Evolutionary conservation across 202 grass and related monocot species (phyloP), one percentile per base, ranked within the genome.

Genomic region (Cymbopogon flexuosus): DNA sequence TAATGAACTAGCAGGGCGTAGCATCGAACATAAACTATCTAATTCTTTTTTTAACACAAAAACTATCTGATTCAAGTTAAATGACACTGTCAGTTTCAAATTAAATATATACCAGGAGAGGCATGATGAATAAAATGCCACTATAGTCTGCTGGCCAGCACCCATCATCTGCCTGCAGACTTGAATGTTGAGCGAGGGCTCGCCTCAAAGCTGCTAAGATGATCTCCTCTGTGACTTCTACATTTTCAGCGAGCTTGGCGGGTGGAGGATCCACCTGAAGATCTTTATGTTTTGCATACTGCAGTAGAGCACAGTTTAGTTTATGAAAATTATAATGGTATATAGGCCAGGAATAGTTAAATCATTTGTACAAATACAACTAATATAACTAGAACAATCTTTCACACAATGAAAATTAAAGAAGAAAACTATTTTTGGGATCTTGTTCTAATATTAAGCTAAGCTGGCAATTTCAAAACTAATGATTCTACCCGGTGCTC

Each of bases 111-210:
- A 68, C 67, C 79, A 77, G 21, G 35, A 82, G 18, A 15, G 85
- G 85, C 65, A 83, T 82, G 65, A 82, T 87, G 66, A 54, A 54
- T 6, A 54, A 54, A 54, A 54, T 2, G 49, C 49, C 49, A 54
- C 49, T 54, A 54, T 3, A 54, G 0, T 54, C 49, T 19, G 49
- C 49, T 54, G 49, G 49, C 49, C 49, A 54, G 49, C 5, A 54
- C 5, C 47, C 47, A n/a, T 51, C 47, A 7, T 51, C 47, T 18
- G 47, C 47, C 6, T 51, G 47, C 47, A 54, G 49, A 19, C 18
- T 54, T 19, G 49, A 54, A 54, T 54, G 18, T 54, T 54, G 49
- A 19, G 49, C 49, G 6, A 54, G 6, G 6, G 49, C 49, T 54
- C 49, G 49, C 18, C 18, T 54, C 18, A 54, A 6, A 19, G 49